Evolutionary conservation across 441 rosid species (phyloP), one percentile per base, ranked within the genome.

Genomic region (Gossypium laxum): DNA sequence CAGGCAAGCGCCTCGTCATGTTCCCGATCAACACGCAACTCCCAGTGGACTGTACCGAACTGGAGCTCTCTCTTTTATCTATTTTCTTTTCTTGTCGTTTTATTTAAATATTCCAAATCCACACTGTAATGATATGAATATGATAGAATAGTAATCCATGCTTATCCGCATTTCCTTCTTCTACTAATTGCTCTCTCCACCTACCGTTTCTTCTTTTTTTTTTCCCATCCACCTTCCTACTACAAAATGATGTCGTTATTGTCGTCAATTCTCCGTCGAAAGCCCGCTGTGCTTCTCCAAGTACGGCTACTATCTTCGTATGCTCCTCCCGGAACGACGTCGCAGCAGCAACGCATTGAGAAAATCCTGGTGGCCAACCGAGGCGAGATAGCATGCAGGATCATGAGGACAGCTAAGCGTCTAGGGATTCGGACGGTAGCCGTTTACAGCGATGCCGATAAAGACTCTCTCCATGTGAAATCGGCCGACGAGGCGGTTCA

Each of bases 381-480:
- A 78, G 97, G 98, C 34, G 96, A 91, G 74, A 90, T 93, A 28
- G 97, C 98, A 70, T 90, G 96, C 80, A 79, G 97, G 81, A 83
- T 93, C 78, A 80, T 87, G 79, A 83, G 85, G 85, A 90, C 98
- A 6, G 95, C 95, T n/a, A 89, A 85, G 76, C 85, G 96, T 4
- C 72, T 91, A 3, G 97, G 97, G 24, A 81, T 93, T 58, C 83
- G 84, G 38, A 90, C 95, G 0, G 90, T 91, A 2, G 90, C 95
- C 2, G 90, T 91, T 65, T 93, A 91, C 75, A 93, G 98, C 63
- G 92, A 93, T 60, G 96, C 96, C 7, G 98, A 93, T 64, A 77
- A 70, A 34, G 82, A 85, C 50, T 81, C 91, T 10, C 92, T 91
- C 64, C 65, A 91, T 52, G 93, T 93, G 56, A 90, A 88, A 66